These are phyloP conservation scores for Apiospora pterosperma DNA, from an alignment of 2,329 filamentous ascomycete species.

Conservation along the genomic window DNA sequence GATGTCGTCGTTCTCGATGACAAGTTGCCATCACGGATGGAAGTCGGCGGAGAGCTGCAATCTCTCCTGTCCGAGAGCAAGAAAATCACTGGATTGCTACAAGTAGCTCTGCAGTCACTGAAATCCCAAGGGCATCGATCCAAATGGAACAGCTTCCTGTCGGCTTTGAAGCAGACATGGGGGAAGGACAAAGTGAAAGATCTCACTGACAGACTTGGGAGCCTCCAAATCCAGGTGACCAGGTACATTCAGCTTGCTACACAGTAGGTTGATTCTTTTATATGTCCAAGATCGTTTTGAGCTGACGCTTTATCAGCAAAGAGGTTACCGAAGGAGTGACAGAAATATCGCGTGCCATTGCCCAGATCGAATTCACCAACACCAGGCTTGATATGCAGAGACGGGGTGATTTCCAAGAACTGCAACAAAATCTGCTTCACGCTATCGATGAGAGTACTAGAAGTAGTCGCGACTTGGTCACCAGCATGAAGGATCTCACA, in stretches of 20 bases:
- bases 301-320: neutral
- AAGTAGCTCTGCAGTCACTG: neutral
- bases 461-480: neutral
- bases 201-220: neutral
- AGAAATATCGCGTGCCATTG: neutral
- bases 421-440: neutral
- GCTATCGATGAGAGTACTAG: neutral
- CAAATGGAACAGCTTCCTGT: neutral
- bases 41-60: neutral
- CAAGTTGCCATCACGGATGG: neutral
- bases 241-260: neutral
- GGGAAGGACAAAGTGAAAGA: neutral
- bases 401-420: neutral
- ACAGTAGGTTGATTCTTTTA: neutral
- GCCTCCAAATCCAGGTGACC: neutral
- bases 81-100: neutral
- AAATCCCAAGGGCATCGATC: neutral
- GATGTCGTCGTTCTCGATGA: neutral
- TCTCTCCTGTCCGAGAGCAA: neutral
- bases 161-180: neutral
- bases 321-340: neutral
- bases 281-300: too few relatives aligned
- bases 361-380: neutral
- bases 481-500: neutral
- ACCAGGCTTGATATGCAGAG: neutral